These are phyloP conservation scores for Mucor saturninus DNA, from an alignment of 371 early-diverging fungal species.

Conservation along the genomic window DNA sequence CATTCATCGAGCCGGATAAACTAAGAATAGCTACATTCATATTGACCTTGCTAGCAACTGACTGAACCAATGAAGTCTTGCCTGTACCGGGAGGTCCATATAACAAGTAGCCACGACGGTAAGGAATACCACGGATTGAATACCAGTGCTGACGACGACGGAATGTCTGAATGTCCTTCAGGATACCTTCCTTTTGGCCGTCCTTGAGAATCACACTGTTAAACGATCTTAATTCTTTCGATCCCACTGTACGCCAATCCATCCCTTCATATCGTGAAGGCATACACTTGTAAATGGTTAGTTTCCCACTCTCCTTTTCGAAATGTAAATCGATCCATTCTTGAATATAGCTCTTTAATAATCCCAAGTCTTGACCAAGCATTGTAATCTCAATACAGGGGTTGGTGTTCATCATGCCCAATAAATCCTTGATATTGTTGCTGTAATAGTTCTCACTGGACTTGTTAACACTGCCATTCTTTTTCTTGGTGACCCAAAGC, in stretches of 20 bases:
- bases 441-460: conserved; percentile 2
- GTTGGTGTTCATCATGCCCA: conserved; percentile 26
- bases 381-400: conserved; percentile 34
- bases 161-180: conserved; percentile 44
- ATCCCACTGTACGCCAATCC: conserved; percentile 28
- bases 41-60: conserved; percentile 56
- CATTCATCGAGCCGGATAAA: conserved; percentile 37
- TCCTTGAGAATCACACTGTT: conserved; percentile 45
- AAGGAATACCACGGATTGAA: conserved; percentile 88
- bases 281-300: conserved; percentile 38
- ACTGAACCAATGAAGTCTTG: conserved; percentile 68
- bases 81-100: conserved; percentile 78
- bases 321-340: conserved; percentile 44
- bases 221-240: conserved; percentile 39
- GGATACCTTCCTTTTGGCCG: conserved; percentile 41
- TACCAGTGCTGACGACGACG: conserved; percentile 72
- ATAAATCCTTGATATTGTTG: conserved; percentile 22
- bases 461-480: conserved; percentile 12
- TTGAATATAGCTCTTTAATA: conserved; percentile 33
- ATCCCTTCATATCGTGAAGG: conserved; percentile 28
- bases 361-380: conserved; percentile 25
- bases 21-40: conserved; percentile 52
- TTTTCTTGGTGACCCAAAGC: conserved; percentile 34
- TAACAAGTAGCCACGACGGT: conserved; percentile 84
- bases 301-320: conserved; percentile 34